Base-by-base conservation (phyloP, 306 rosid genomes). In the Urtica urens region DNA sequence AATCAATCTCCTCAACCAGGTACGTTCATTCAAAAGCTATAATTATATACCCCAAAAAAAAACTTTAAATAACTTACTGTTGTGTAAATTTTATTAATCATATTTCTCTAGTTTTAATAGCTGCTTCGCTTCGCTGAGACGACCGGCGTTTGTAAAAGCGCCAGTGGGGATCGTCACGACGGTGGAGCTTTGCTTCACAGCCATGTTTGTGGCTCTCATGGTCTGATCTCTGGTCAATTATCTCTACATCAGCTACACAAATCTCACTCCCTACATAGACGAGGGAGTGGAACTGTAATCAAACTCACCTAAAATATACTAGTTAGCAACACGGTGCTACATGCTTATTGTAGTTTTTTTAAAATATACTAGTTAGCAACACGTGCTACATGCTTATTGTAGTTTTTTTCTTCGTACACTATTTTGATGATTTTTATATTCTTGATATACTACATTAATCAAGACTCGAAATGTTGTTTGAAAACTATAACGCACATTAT, bases 211-310 rank as follows among this genome's bases (percentile, higher is more conserved):
- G 21, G 69, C 64, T 10, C 79, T 84, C 46, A 44, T 84, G 64
- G 60, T 72, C 28, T 84, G 92, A 83, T 75, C 94, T 47, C 78
- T 80, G 25, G 51, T 65, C 31, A 83, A 80, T 72, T 74, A 83
- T 73, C 54, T 80, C 23, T 35, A 62, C 17, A 54, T 44, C 66
- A 75, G 86, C 74, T 84, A 77, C 40, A 59, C 41, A 3, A 62
- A 72, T 59, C 86, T 72, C 59, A 60, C 67, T 33, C 57, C 58
- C 75, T 47, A 69, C 49, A 48, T 7, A 20, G 45, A 6, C 11
- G 11, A 16, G 37, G 72, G 70, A 5, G 79, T 50, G 51, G 72
- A 70, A 77, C 51, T 64, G 86, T 77, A 61, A n/a, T n/a, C n/a
- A n/a, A n/a, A n/a, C n/a, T n/a, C n/a, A n/a, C n/a, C n/a, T n/a